Conservation (phyloP, 805 yeast species). For the Pichia ethanolica region DNA sequence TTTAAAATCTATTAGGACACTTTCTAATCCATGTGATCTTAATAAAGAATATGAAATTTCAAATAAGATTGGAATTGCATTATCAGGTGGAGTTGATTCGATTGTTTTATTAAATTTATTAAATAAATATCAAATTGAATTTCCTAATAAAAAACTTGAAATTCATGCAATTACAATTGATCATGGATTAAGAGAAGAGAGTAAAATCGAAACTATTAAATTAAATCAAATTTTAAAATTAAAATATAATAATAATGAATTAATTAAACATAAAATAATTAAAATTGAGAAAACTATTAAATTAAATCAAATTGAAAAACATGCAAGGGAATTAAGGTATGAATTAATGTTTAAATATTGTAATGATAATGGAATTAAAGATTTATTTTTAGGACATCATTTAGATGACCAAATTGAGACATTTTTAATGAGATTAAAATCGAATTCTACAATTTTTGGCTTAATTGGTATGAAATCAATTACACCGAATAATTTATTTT, state of each 20-base stretch:
- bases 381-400: constrained; percentile 61
- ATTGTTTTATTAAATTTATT: constrained; percentile 57
- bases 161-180: constrained; percentile 59
- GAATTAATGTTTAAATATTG: constrained; percentile 37
- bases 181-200: constrained; percentile 47
- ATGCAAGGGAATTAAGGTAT: constrained; percentile 53
- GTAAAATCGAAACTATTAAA: constrained; percentile 40
- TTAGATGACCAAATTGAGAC: constrained; percentile 70
- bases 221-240: constrained; percentile 20
- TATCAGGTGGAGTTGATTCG: constrained; percentile 81
- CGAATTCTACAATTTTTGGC: constrained; percentile 47
- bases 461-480: constrained; percentile 41
- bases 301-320: constrained; percentile 34
- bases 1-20: not conserved
- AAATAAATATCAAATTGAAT: constrained; percentile 20
- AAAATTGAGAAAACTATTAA: constrained; percentile 13
- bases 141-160: constrained; percentile 5
- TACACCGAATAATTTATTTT: not conserved
- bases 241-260: constrained; percentile 10
- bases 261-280: constrained; percentile 22
- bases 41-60: constrained; percentile 1
- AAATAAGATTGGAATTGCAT: constrained; percentile 35
- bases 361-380: constrained; percentile 21
- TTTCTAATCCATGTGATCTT: not conserved
- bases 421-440: constrained; percentile 44